phyloP scores from a whole-genome alignment of 495 filamentous ascomycete species.

The Neurospora sp. region DNA sequence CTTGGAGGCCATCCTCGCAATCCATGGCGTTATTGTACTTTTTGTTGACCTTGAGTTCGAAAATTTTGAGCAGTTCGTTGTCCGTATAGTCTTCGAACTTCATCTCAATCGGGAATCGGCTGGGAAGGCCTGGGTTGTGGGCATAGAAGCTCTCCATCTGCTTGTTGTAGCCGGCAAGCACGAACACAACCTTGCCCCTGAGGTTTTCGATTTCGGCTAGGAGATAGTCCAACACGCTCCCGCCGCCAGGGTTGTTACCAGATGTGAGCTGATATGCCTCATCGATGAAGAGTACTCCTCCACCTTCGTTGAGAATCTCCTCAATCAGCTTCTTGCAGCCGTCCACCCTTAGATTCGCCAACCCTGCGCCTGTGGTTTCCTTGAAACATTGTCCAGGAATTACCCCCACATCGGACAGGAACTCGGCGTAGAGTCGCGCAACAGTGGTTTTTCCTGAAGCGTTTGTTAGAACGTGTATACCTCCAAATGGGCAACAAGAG shows the following conservation, averaged over 20 bases:
- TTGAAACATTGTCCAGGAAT: constrained; percentile 44
- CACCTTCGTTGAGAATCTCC: constrained; percentile 41
- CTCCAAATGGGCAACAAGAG: background rate
- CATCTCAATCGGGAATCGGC: constrained; percentile 57
- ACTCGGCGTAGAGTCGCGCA: constrained; percentile 63
- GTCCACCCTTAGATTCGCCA: constrained; percentile 52
- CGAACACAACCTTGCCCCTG: constrained; percentile 63
- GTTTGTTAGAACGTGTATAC: background rate
- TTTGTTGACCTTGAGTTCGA: constrained; percentile 39
- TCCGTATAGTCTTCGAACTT: constrained; percentile 64
- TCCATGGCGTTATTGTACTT: constrained; percentile 46
- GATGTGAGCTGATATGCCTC: constrained; percentile 66
- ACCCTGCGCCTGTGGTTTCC: constrained; percentile 59
- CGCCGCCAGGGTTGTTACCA: constrained; percentile 43
- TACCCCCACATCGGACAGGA: constrained; percentile 51
- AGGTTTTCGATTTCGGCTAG: constrained; percentile 68
- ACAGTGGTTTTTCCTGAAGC: constrained; percentile 66
- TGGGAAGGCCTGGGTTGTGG: constrained; percentile 66
- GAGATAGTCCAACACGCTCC: constrained; percentile 60
- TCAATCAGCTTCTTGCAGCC: constrained; percentile 52
- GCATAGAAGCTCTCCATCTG: constrained; percentile 74
- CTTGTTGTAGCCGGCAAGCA: constrained; percentile 67
- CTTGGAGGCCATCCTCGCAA: constrained; percentile 46
- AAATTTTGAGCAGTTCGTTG: constrained; percentile 47
- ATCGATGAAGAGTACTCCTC: constrained; percentile 67